phyloP scores from a whole-genome alignment of 2,329 filamentous ascomycete species.

The Calonectria hawksworthii region DNA sequence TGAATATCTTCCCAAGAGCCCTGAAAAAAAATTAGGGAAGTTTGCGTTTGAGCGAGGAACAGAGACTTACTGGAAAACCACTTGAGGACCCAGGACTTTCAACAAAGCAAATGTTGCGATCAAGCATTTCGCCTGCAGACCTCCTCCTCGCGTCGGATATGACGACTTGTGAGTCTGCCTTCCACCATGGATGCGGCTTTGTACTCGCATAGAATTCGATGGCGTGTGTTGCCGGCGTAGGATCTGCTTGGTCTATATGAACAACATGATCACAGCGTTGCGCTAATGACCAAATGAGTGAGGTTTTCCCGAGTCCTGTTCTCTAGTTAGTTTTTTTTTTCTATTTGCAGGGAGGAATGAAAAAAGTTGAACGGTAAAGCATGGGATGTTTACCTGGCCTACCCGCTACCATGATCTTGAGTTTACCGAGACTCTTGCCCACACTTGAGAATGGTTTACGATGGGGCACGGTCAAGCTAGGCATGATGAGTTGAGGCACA shows the following conservation, averaged over 20 bases:
- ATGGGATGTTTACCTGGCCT: constrained; percentile 70
- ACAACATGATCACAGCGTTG: constrained; percentile 93
- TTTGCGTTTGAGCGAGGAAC: constrained; percentile 16
- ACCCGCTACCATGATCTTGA: constrained; percentile 92
- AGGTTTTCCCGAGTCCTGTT: constrained; percentile 87
- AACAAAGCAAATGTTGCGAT: constrained; percentile 94
- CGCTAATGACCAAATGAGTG: constrained; percentile 88
- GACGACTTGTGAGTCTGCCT: constrained; percentile 81
- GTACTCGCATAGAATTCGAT: constrained; percentile 84
- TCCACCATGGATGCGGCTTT: constrained; percentile 90
- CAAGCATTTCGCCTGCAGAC: constrained; percentile 84
- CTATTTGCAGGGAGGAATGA: neutral
- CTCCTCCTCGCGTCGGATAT: constrained; percentile 70
- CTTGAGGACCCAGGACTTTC: constrained; percentile 80
- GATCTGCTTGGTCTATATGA: constrained; percentile 81
- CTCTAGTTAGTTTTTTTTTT: neutral
- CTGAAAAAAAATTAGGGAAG: constrained; percentile 62
- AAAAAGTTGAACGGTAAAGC: neutral
- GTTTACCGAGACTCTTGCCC: constrained; percentile 84
- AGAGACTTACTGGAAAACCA: constrained; percentile 61
- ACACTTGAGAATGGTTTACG: constrained; percentile 90
- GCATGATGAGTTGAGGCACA: constrained; percentile 94
- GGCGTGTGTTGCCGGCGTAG: constrained; percentile 53
- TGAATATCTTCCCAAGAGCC: constrained; percentile 72
- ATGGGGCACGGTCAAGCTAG: constrained; percentile 91